These are phyloP conservation scores for Ogataea henricii DNA, from an alignment of 805 yeast genomes.

Conservation along the genomic window DNA sequence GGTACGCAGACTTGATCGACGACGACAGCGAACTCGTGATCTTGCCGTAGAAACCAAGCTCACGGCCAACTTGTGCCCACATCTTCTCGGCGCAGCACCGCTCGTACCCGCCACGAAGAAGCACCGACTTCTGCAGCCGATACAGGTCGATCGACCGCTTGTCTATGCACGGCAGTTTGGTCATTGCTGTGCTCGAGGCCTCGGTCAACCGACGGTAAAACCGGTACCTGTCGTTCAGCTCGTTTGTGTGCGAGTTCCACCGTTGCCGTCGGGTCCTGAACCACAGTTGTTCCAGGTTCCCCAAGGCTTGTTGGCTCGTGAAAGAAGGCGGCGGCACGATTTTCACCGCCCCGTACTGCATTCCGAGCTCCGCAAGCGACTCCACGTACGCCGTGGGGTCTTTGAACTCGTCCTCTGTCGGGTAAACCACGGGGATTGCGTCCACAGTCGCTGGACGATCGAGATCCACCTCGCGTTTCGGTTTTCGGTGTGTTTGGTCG, in stretches of 20 bases:
- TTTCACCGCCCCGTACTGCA: conserved; percentile 72
- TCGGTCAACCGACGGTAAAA: conserved; percentile 50
- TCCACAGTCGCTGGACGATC: conserved; percentile 7
- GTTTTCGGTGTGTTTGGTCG: conserved; percentile 33
- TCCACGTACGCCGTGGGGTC: conserved; percentile 72
- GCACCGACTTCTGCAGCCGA: conserved; percentile 57
- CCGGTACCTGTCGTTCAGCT: conserved; percentile 43
- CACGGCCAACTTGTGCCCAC: conserved; percentile 86
- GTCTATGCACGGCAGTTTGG: conserved; percentile 65
- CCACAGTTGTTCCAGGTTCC: conserved; percentile 51
- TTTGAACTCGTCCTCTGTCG: conserved; percentile 54
- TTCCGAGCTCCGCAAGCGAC: conserved; percentile 52
- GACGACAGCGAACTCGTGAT: conserved; percentile 72
- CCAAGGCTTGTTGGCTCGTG: conserved; percentile 30
- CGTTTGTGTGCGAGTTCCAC: conserved; percentile 45
- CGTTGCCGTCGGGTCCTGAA: conserved; percentile 52
- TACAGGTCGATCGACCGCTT: conserved; percentile 66
- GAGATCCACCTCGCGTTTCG: conserved; percentile 19
- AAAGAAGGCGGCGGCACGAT: conserved; percentile 59
- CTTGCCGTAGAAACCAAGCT: conserved; percentile 72
- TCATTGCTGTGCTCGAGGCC: conserved; percentile 34
- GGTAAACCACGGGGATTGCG: conserved; percentile 56
- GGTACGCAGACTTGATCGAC: conserved; percentile 61
- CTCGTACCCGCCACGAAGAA: conserved; percentile 65
- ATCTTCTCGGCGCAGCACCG: conserved; percentile 63